Base-by-base conservation (phyloP, 306 rosid genomes). In the Clitoria ternatea region DNA sequence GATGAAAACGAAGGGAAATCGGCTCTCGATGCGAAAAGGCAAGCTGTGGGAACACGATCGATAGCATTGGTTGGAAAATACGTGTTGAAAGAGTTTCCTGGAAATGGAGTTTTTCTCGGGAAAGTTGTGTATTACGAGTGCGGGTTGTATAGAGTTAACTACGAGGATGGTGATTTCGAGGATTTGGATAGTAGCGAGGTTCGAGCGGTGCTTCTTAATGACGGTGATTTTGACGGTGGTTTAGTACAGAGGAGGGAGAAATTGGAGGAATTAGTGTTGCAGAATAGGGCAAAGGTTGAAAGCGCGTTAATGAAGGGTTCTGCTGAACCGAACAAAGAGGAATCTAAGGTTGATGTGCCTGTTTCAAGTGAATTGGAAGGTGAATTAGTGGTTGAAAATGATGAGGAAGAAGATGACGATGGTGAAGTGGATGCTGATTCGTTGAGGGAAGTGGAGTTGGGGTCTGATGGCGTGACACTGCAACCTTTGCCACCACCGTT, bases 131-230 rank as follows among this genome's bases (percentile, higher is more conserved):
- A 52, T 59, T 95, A 95, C 11, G 87, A 83, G 5, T 42, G 57
- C 0, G 99, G 99, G 0, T 66, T 87, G 47, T 95, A 95, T 54
- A 75, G 96, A 37, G 90, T 95, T 8, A 37, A 52, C 35, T 95
- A 95, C 23, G 99, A 91, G 50, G 99, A 95, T 11, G 96, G 99
- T 0, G 96, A 95, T 75, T 83, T 1, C 8, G 99, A 95, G 82
- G 99, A 95, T 74, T 79, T 95, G 32, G 96, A 89, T 59, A 91
- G 99, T 39, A 48, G 77, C 0, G 97, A 95, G 84, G 82, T 95
- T 53, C 92, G 91, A 1, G 61, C 83, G 6, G 77, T 85, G 6
- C 78, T 95, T 4, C 13, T 91, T 0, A 72, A 52, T 0, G 96
- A 84, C 6, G 56, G n/a, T 47, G 84, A 61, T 54, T 71, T 86